Evolutionary conservation across 2,329 filamentous ascomycete genomes (phyloP), one percentile per base, ranked within the genome.

Genomic region (Tolypocladium album): DNA sequence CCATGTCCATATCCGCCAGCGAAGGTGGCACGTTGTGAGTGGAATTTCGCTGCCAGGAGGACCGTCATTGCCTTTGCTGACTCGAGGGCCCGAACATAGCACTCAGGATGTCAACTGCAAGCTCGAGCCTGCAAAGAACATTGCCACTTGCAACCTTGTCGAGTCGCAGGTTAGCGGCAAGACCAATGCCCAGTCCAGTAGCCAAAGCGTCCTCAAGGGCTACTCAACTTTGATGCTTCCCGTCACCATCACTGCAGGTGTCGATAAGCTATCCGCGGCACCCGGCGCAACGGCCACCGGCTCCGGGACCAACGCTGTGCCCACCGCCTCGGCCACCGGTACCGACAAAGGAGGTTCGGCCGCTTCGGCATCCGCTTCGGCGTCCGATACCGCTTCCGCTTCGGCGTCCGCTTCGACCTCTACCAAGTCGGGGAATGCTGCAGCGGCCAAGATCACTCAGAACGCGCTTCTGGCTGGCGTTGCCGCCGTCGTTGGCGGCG

Each of bases 171-270:
- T n/a, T n/a, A n/a, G 62, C 40, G 55, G 45, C 17, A 58, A 56
- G 24, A 31, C 40, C 24, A 59, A 56, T 13, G 15, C 45, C 22
- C 50, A 57, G n/a, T 59, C 56, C 11, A 59, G 42, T 43, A 61
- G 58, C 11, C 27, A 52, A 13, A 60, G 36, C 38, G 56, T 60
- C 15, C 53, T 64, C 8, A 63, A 64, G 4, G 65, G 62, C 24
- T 69, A 72, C 60, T 57, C 57, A n/a, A 24, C 58, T 0, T 11
- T 60, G 24, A 62, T 69, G 45, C 39, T 64, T 15, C 68, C 73
- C 59, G 69, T 76, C 31, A 74, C 72, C 40, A 63, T 77, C 58
- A 76, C 75, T 22, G 72, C 71, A 20, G 76, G 75, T 4, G 59
- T 68, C 40, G 70, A 75, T 57, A 75, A 75, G 66, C 66, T 77